These are phyloP conservation scores for Leptomonas seymouri DNA, from an alignment of 208 protist genomes.

Conservation along the genomic window DNA sequence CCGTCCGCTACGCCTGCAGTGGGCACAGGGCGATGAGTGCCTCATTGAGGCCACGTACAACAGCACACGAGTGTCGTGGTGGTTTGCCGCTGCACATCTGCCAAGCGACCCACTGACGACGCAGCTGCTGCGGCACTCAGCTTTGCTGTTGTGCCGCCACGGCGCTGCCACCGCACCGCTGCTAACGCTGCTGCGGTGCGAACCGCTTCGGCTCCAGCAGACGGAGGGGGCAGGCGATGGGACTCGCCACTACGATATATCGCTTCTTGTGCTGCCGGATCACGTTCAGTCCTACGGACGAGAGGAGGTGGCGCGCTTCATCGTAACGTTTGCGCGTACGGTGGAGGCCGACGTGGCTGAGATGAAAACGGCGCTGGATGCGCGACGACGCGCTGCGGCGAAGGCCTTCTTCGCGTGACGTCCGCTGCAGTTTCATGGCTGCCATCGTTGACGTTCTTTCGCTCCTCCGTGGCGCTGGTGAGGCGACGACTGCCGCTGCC, in stretches of 20 bases:
- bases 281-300: constrained; percentile 95
- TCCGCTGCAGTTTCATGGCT: too few relatives aligned
- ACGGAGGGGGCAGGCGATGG: background rate
- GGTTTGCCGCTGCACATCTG: constrained; percentile 60
- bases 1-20: constrained; percentile 35
- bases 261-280: constrained; percentile 43
- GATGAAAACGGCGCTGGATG: constrained; percentile 91
- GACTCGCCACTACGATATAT: constrained; percentile 5
- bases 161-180: constrained; percentile 4
- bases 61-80: constrained; percentile 95
- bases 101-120: constrained; percentile 95
- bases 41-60: constrained; percentile 96
- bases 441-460: too few relatives aligned
- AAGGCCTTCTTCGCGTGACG: constrained; percentile 35
- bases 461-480: too few relatives aligned
- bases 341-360: constrained; percentile 96
- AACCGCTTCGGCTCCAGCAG: background rate
- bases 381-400: constrained; percentile 44
- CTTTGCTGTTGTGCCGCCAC: constrained; percentile 98
- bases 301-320: constrained; percentile 96
- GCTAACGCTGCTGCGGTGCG: constrained; percentile 24
- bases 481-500: too few relatives aligned
- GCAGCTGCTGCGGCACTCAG: constrained; percentile 94
- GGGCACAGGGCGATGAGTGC: constrained; percentile 72
- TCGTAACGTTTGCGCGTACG: constrained; percentile 95